phyloP scores from a whole-genome alignment of 192 early-diverging fungal genomes.

The Mortierella antarctica region DNA sequence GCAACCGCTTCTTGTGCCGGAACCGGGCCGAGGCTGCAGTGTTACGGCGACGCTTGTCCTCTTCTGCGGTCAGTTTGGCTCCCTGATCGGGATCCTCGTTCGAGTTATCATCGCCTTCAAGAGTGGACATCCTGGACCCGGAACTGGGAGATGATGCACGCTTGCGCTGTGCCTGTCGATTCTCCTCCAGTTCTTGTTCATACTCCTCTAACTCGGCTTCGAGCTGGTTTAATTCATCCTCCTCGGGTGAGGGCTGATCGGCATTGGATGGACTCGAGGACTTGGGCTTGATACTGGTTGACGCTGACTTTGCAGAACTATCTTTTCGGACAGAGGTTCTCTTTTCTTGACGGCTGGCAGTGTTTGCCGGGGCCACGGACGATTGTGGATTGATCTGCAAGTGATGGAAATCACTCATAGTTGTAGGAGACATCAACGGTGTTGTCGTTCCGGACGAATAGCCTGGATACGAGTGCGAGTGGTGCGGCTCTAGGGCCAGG shows the following conservation, averaged over 20 bases:
- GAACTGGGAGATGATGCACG: no score
- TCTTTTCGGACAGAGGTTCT: slow-evolving; percentile 18
- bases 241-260: not conserved
- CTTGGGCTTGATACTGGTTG: not conserved
- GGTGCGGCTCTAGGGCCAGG: slow-evolving; percentile 9
- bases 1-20: slow-evolving; percentile 92
- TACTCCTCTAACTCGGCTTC: slow-evolving; percentile 1
- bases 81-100: slow-evolving; percentile 32
- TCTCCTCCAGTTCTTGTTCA: no score
- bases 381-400: slow-evolving; percentile 12
- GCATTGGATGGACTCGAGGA: not conserved
- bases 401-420: slow-evolving; percentile 21
- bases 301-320: not conserved
- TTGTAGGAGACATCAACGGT: slow-evolving; percentile 24
- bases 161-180: no score
- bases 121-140: not conserved
- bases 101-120: not conserved
- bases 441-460: slow-evolving; percentile 1
- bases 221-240: not conserved
- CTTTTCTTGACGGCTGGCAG: slow-evolving; percentile 3
- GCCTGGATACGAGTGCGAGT: slow-evolving; percentile 6
- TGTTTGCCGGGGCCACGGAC: slow-evolving; percentile 8
- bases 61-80: slow-evolving; percentile 61
- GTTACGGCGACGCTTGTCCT: slow-evolving; percentile 94
- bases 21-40: slow-evolving; percentile 96